Percentiles rank a stretch among this genome's conserved stretches.
Conservation (phyloP, 176 grass and related monocot species). For the Aechmea fasciata region DNA sequence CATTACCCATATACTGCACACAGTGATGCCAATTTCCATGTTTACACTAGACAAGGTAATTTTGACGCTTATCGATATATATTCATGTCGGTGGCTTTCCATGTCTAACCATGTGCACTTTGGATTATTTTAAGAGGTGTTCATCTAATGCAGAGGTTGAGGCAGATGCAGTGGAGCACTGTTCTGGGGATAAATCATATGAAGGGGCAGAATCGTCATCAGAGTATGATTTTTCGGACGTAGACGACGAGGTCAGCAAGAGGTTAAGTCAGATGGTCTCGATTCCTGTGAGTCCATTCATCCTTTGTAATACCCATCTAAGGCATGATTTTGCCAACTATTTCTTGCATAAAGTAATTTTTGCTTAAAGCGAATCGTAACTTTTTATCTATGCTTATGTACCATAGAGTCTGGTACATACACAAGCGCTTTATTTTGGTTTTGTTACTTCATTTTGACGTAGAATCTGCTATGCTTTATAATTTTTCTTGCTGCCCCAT, state of each 20-base stretch:
- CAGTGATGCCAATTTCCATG: constrained; percentile 38
- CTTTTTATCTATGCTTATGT: not conserved
- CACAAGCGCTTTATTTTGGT: too few species aligned
- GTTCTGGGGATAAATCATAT: constrained; percentile 22
- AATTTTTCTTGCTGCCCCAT: too few species aligned
- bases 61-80: not conserved
- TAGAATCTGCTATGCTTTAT: too few species aligned
- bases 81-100: not conserved
- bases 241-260: constrained; percentile 84
- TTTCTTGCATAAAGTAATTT: constrained; percentile 3
- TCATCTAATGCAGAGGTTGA: constrained; percentile 32
- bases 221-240: constrained; percentile 40
- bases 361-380: not conserved
- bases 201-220: constrained; percentile 24
- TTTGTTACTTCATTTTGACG: too few species aligned
- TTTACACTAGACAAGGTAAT: constrained; percentile 56
- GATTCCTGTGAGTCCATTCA: constrained; percentile 68
- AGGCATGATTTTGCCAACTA: constrained; percentile 18
- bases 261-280: constrained; percentile 81
- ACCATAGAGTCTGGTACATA: too few species aligned
- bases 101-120: not conserved
- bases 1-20: constrained; percentile 51
- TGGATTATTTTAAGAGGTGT: constrained; percentile 6
- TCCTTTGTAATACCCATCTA: constrained; percentile 29
- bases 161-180: constrained; percentile 30